These are phyloP conservation scores for Hericium rajendrae DNA, from an alignment of 768 basidiomycete species.

Conservation along the genomic window DNA sequence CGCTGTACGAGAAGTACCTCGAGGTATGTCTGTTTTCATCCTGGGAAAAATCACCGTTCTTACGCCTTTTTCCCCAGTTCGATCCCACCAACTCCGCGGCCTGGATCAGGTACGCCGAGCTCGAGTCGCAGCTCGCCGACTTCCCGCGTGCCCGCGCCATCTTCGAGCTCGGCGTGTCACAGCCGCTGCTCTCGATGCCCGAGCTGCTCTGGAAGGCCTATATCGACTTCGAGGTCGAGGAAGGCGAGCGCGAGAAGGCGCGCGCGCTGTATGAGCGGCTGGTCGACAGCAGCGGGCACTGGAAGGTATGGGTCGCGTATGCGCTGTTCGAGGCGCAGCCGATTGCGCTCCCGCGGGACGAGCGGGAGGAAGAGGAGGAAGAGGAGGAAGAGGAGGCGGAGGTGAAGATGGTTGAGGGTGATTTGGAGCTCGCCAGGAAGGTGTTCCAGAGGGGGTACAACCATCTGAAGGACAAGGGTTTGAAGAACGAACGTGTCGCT, in stretches of 20 bases:
- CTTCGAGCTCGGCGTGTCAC: slow-evolving; percentile 84
- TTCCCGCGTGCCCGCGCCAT: slow-evolving; percentile 84
- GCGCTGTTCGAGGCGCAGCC: slow-evolving; percentile 85
- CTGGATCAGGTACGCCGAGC: slow-evolving; percentile 94
- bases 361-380: slow-evolving; percentile 66
- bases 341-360: slow-evolving; percentile 52
- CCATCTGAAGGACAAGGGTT: slow-evolving; percentile 67
- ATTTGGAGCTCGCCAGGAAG: slow-evolving; percentile 55
- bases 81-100: slow-evolving; percentile 87
- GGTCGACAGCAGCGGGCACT: slow-evolving; percentile 77
- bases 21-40: slow-evolving; percentile 42
- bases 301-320: slow-evolving; percentile 96
- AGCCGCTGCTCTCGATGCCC: slow-evolving; percentile 85
- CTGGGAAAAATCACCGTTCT: not conserved
- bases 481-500: slow-evolving; percentile 92
- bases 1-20: slow-evolving; percentile 87
- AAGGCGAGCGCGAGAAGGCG: slow-evolving; percentile 81
- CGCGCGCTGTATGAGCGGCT: slow-evolving; percentile 86
- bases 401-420: slow-evolving; percentile 58
- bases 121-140: slow-evolving; percentile 83
- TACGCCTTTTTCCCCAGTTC: slow-evolving; percentile 33
- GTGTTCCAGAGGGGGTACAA: slow-evolving; percentile 86
- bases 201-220: slow-evolving; percentile 92
- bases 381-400: slow-evolving; percentile 40
- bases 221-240: slow-evolving; percentile 92